These are phyloP conservation scores for Tricholoma saponaceum DNA, from an alignment of 768 basidiomycete genomes.

Conservation along the genomic window DNA sequence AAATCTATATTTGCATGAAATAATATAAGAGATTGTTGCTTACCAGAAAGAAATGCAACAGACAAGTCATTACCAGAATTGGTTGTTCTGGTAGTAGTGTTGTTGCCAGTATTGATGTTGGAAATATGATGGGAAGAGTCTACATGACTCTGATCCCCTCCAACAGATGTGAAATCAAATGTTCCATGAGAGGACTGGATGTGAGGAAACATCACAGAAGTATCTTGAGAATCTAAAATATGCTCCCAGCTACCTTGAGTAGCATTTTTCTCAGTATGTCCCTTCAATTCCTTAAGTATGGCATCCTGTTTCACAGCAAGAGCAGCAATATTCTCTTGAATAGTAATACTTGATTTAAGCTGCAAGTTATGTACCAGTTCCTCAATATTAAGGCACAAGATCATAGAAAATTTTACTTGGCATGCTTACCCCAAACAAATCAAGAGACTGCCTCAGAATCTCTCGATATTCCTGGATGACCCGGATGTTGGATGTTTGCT, in stretches of 20 bases:
- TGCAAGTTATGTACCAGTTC: not conserved
- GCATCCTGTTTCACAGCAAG: not conserved
- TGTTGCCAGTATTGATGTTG: conserved; percentile 15
- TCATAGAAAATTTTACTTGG: not conserved
- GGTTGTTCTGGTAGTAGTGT: conserved; percentile 13
- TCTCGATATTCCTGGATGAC: conserved; percentile 18
- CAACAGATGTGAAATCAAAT: conserved; percentile 3
- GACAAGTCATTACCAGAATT: conserved; percentile 14
- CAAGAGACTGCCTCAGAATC: conserved; percentile 18
- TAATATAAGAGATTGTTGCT: not conserved
- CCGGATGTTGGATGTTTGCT: conserved; percentile 7
- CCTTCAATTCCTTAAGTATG: not conserved
- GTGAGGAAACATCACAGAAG: not conserved
- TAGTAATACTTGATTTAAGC: conserved; percentile 13
- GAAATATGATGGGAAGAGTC: conserved; percentile 12
- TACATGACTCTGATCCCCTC: not conserved
- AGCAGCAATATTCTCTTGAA: conserved; percentile 13
- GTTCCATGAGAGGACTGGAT: not conserved
- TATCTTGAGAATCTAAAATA: not conserved
- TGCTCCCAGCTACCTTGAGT: not conserved
- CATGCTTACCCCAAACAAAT: conserved; percentile 21
- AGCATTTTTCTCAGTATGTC: not conserved
- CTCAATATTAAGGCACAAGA: not conserved
- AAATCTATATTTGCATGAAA: not conserved
- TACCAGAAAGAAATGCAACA: not conserved